phyloP scores from a whole-genome alignment of 208 protist genomes.

The Entamoeba moshkovskii region DNA sequence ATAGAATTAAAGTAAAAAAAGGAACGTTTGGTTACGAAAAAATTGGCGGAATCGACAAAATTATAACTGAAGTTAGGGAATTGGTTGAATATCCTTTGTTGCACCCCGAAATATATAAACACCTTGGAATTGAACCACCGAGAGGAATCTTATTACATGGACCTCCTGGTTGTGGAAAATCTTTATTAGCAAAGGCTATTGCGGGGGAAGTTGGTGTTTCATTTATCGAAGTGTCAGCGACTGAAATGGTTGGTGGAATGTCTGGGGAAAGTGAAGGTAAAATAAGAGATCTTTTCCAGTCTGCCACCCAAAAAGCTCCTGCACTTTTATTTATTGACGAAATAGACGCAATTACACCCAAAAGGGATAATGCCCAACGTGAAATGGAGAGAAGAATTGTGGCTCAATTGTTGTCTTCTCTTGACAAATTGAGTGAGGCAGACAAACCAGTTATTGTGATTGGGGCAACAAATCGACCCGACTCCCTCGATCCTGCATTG shows the following conservation, averaged over 20 bases:
- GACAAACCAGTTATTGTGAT: slow-evolving; percentile 48
- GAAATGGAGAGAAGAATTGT: slow-evolving; percentile 96
- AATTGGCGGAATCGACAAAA: slow-evolving; percentile 94
- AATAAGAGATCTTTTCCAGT: slow-evolving; percentile 75
- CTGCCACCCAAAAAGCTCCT: slow-evolving; percentile 53
- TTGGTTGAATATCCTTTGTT: slow-evolving; percentile 95
- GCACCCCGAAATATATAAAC: slow-evolving; percentile 18
- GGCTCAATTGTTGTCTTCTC: slow-evolving; percentile 87
- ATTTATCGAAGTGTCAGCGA: slow-evolving; percentile 73
- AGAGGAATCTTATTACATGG: slow-evolving; percentile 23
- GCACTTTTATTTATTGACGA: slow-evolving; percentile 96
- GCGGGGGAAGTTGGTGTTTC: slow-evolving; percentile 22
- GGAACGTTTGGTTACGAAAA: slow-evolving; percentile 72
- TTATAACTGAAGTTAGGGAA: slow-evolving; percentile 96
- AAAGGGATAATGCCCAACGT: slow-evolving; percentile 71
- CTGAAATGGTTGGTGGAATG: slow-evolving; percentile 85
- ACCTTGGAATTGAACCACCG: neutral
- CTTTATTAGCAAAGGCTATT: slow-evolving; percentile 21
- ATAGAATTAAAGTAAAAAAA: neutral
- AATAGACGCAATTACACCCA: slow-evolving; percentile 77
- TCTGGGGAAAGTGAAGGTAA: slow-evolving; percentile 92
- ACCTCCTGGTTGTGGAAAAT: slow-evolving; percentile 35
- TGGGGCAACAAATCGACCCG: slow-evolving; percentile 43
- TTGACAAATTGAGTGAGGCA: slow-evolving; percentile 57
- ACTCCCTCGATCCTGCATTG: slow-evolving; percentile 73